These are phyloP conservation scores for Trichoderma arundinaceum DNA, from an alignment of 2,329 filamentous ascomycete genomes.

Conservation along the genomic window DNA sequence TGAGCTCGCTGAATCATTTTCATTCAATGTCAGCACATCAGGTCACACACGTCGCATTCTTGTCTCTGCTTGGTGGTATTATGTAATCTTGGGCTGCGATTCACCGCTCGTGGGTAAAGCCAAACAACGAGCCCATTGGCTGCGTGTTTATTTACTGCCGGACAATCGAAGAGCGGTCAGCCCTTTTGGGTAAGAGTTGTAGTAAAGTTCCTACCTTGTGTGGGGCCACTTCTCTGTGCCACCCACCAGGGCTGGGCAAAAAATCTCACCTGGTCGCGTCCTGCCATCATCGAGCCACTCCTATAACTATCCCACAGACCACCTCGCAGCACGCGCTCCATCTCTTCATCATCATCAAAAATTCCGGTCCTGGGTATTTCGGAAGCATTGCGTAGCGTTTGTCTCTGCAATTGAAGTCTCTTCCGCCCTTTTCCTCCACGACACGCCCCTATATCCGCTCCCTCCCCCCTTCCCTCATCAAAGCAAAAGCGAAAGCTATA, in stretches of 20 bases:
- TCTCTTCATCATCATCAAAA: slow-evolving; percentile 3
- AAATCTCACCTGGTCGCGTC: slow-evolving; percentile 33
- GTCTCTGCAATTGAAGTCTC: slow-evolving; percentile 20
- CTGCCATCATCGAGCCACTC: slow-evolving; percentile 28
- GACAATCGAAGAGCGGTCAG: slow-evolving; percentile 29
- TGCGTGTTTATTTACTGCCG: slow-evolving; percentile 20
- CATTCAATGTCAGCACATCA: slow-evolving; percentile 22
- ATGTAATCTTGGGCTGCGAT: slow-evolving; percentile 15
- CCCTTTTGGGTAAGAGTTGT: slow-evolving; percentile 1
- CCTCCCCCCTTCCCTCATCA: slow-evolving; percentile 10
- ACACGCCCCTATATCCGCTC: neutral
- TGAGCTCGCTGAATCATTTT: slow-evolving; percentile 15
- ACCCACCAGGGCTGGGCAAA: slow-evolving; percentile 30
- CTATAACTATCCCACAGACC: slow-evolving; percentile 29
- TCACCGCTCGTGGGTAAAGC: slow-evolving; percentile 21
- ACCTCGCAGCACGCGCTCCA: slow-evolving; percentile 17
- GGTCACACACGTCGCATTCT: slow-evolving; percentile 20
- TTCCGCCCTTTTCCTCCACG: neutral
- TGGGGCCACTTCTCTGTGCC: slow-evolving; percentile 29
- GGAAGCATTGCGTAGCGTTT: slow-evolving; percentile 10
- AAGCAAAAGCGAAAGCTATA: slow-evolving; percentile 1
- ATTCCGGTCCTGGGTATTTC: neutral
- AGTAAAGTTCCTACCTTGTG: slow-evolving; percentile 29
- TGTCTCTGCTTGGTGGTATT: slow-evolving; percentile 6
- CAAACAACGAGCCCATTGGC: slow-evolving; percentile 20